phyloP scores from a whole-genome alignment of 163 green algal species.

The Dunaliella salina region DNA sequence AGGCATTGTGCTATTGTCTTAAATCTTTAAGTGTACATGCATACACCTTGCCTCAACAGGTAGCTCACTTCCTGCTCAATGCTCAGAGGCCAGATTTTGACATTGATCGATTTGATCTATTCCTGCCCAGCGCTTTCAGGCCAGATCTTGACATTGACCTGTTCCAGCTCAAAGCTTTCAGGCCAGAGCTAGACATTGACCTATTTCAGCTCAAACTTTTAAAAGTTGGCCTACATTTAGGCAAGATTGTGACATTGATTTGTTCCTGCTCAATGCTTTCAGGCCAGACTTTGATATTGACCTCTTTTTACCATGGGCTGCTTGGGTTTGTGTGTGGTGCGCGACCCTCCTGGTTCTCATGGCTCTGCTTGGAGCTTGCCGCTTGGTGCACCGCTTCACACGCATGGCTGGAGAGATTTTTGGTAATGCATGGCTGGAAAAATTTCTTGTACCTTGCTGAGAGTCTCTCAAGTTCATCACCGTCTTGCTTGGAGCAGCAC shows the following conservation, averaged over 20 bases:
- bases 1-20: too few species aligned
- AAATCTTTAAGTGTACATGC: too few species aligned
- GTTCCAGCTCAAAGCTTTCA: neutral
- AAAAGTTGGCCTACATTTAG: too few species aligned
- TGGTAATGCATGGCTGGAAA: too few species aligned
- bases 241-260: too few species aligned
- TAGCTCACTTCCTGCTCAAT: too few species aligned
- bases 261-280: neutral
- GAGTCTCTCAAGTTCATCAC: too few species aligned
- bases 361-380: constrained; percentile 49
- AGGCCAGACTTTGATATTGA: neutral
- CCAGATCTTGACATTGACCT: neutral
- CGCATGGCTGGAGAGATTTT: constrained; percentile 41
- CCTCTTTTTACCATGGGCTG: constrained; percentile 69
- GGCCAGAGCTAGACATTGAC: neutral
- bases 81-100: too few species aligned
- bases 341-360: constrained; percentile 57
- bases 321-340: constrained; percentile 75
- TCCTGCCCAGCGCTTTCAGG: neutral
- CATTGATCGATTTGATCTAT: too few species aligned
- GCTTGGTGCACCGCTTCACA: constrained; percentile 72
- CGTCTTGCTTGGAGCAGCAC: too few species aligned
- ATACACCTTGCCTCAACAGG: too few species aligned
- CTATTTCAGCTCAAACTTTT: neutral
- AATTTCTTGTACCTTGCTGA: too few species aligned